Conservation (phyloP, 1,284 basidiomycete species). For the Hymenochaete sp. region DNA sequence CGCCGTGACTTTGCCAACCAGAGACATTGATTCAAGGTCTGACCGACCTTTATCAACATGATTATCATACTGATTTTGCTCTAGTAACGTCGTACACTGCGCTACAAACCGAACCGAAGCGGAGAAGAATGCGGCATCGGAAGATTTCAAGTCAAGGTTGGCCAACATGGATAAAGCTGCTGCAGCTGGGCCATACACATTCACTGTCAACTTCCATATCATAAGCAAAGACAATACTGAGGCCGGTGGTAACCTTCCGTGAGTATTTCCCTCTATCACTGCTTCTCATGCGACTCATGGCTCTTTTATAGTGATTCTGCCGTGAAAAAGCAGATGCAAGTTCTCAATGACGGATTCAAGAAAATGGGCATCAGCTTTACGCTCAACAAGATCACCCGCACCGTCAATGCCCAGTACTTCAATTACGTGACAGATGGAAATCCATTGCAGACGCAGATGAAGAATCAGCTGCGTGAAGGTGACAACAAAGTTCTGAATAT, state of each 20-base stretch:
- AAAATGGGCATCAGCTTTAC: conserved; percentile 35
- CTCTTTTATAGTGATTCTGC: conserved; percentile 30
- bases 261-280: conserved; percentile 18
- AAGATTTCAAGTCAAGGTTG: conserved; percentile 25
- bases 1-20: too few relatives aligned
- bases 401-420: conserved; percentile 34
- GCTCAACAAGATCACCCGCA: conserved; percentile 30
- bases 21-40: too few relatives aligned
- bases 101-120: conserved; percentile 32
- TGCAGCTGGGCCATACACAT: conserved; percentile 21
- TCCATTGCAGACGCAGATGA: conserved; percentile 27
- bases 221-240: conserved; percentile 32
- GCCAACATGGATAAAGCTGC: conserved; percentile 25
- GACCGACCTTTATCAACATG: too few relatives aligned
- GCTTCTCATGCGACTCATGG: conserved; percentile 15
- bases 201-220: conserved; percentile 41
- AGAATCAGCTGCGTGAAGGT: conserved; percentile 26
- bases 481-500: conserved; percentile 28
- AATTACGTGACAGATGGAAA: conserved; percentile 26
- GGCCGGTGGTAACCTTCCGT: conserved; percentile 39
- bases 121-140: conserved; percentile 30
- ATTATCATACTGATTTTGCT: too few relatives aligned
- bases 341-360: conserved; percentile 40
- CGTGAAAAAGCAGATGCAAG: conserved; percentile 34
- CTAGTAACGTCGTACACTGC: too few relatives aligned